phyloP scores from a whole-genome alignment of 148 eudicot species.

The Bassia scoparia region DNA sequence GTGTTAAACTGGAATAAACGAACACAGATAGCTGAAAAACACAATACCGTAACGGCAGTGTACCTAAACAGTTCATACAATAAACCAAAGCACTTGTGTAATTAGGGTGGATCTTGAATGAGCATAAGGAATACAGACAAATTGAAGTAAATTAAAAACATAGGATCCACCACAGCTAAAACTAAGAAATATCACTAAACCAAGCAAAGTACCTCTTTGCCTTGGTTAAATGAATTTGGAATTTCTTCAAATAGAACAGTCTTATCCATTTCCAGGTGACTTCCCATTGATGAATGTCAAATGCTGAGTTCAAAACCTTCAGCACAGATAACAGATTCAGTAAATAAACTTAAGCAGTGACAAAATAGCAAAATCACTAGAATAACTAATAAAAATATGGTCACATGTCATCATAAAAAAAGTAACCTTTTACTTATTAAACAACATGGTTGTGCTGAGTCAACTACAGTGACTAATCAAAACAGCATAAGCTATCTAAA shows the following conservation, averaged over 20 bases:
- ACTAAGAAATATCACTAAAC: neutral
- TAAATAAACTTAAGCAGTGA: neutral
- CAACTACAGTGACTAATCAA: neutral
- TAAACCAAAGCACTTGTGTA: too few species aligned
- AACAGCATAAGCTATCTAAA: neutral
- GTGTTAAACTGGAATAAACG: too few species aligned
- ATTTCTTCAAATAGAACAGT: constrained; percentile 73
- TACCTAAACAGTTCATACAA: too few species aligned
- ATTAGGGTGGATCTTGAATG: too few species aligned
- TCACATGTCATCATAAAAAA: too few species aligned
- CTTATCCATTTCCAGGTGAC: constrained; percentile 98
- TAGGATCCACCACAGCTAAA: neutral
- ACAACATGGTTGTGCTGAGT: too few species aligned
- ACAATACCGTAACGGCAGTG: too few species aligned
- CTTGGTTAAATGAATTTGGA: constrained; percentile 61
- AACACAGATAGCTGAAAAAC: too few species aligned
- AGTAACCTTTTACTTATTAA: too few species aligned
- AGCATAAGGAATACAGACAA: too few species aligned
- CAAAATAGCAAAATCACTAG: constrained; percentile 16
- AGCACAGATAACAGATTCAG: constrained; percentile 31
- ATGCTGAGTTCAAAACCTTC: constrained; percentile 19
- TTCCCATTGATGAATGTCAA: constrained; percentile 57
- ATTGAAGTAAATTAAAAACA: neutral
- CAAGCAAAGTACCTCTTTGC: constrained; percentile 39
- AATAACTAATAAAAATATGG: too few species aligned